phyloP scores from a whole-genome alignment of 768 basidiomycete species.

The Suillus bovinus region DNA sequence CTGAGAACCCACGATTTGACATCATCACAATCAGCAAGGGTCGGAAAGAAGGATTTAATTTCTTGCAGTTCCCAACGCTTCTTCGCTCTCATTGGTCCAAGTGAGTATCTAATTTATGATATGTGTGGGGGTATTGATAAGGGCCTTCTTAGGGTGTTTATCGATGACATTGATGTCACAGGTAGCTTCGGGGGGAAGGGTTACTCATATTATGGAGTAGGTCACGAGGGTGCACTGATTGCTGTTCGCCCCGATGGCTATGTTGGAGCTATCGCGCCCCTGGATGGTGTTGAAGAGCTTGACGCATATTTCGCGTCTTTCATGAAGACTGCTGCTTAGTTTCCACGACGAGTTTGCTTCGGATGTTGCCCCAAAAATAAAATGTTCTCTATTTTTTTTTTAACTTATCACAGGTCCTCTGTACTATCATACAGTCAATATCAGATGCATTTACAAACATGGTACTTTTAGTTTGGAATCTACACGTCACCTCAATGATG shows the following conservation, averaged over 20 bases:
- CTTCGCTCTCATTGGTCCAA: constrained; percentile 44
- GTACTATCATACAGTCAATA: neutral
- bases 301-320: constrained; percentile 52
- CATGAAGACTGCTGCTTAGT: constrained; percentile 17
- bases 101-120: constrained; percentile 23
- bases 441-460: neutral
- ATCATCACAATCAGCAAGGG: constrained; percentile 29
- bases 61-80: constrained; percentile 30
- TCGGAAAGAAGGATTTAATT: constrained; percentile 35
- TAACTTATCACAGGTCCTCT: neutral
- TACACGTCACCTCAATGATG: neutral
- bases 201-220: constrained; percentile 53
- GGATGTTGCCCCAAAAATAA: neutral
- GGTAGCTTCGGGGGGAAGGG: constrained; percentile 51
- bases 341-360: neutral
- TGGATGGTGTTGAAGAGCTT: constrained; percentile 39
- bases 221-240: constrained; percentile 27
- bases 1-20: constrained; percentile 32
- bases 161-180: constrained; percentile 54
- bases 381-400: neutral
- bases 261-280: constrained; percentile 54
- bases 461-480: neutral
- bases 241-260: constrained; percentile 48
- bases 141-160: constrained; percentile 45
- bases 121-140: neutral